Evolutionary conservation across 2,329 filamentous ascomycete genomes (phyloP).

Genomic region (Trichoderma cornu-damae): DNA sequence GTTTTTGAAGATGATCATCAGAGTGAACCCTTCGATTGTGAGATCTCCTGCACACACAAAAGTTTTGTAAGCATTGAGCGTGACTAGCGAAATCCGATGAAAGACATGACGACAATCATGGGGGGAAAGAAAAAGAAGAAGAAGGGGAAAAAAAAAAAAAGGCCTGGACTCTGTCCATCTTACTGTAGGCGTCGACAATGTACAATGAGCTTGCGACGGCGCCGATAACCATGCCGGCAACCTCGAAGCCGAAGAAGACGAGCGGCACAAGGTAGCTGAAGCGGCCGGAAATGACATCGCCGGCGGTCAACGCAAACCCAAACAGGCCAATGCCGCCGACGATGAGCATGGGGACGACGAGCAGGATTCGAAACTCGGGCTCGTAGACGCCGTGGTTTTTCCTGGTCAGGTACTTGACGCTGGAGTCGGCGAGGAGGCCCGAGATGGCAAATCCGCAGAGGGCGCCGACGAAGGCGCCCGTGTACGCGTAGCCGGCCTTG

Average conservation of each 20-base stretch:
- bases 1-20: slow-evolving; percentile 90
- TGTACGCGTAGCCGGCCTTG: slow-evolving; percentile 80
- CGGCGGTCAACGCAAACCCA: slow-evolving; percentile 72
- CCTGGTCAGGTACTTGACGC: slow-evolving; percentile 63
- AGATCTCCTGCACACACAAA: slow-evolving; percentile 55
- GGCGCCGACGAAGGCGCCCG: slow-evolving; percentile 78
- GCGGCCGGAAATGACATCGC: slow-evolving; percentile 47
- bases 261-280: slow-evolving; percentile 72
- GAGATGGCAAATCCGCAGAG: slow-evolving; percentile 71
- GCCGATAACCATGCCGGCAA: slow-evolving; percentile 87
- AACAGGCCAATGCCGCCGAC: slow-evolving; percentile 74
- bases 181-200: slow-evolving; percentile 87
- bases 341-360: slow-evolving; percentile 77
- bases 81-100: not conserved
- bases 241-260: slow-evolving; percentile 77
- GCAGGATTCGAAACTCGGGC: slow-evolving; percentile 80
- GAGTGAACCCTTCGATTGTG: slow-evolving; percentile 82
- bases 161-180: slow-evolving; percentile 32
- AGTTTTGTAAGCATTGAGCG: slow-evolving; percentile 16
- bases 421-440: slow-evolving; percentile 68
- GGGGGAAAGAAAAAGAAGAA: not conserved
- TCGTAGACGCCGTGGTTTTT: slow-evolving; percentile 80
- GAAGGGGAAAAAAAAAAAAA: no score
- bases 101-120: not conserved
- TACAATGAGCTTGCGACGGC: slow-evolving; percentile 82